phyloP scores from a whole-genome alignment of 1,284 basidiomycete species.

The Malassezia slooffiae region DNA sequence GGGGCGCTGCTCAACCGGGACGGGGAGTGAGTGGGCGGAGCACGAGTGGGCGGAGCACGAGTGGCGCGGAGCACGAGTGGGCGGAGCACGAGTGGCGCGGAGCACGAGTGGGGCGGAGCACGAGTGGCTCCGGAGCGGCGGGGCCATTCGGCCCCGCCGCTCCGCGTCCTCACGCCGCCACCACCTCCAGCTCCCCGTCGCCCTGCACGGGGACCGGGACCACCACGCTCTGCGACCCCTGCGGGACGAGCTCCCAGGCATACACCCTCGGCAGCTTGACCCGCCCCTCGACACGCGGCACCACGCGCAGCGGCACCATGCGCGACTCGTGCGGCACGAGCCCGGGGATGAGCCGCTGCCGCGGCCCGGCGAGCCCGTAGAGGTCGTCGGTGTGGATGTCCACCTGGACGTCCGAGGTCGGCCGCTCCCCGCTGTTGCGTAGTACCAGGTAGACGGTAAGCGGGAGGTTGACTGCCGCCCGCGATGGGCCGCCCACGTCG shows the following conservation, averaged over 20 bases:
- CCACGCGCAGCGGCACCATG: not conserved
- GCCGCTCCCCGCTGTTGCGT: not conserved
- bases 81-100: too few species aligned
- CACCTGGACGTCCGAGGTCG: not conserved
- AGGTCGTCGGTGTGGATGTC: not conserved
- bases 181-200: too few species aligned
- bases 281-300: slow-evolving; percentile 1
- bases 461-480: not conserved
- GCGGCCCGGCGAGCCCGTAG: slow-evolving; percentile 1
- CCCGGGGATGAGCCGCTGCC: not conserved
- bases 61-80: too few species aligned
- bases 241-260: not conserved
- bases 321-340: slow-evolving; percentile 11
- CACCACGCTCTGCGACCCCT: too few species aligned
- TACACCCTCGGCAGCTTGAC: slow-evolving; percentile 2
- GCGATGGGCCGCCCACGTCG: not conserved
- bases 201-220: too few species aligned
- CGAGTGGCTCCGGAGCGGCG: too few species aligned
- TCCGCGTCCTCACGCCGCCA: too few species aligned
- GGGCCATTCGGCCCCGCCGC: too few species aligned
- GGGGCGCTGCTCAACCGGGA: slow-evolving; percentile 57
- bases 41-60: too few species aligned
- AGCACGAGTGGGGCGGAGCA: too few species aligned
- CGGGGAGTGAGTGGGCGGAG: too few species aligned
- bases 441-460: not conserved